A percentile compares a stretch with the other conserved stretches of the same genome.
Evolutionary conservation across 2,329 filamentous ascomycete genomes (phyloP).

Genomic region (Cercospora sp.): DNA sequence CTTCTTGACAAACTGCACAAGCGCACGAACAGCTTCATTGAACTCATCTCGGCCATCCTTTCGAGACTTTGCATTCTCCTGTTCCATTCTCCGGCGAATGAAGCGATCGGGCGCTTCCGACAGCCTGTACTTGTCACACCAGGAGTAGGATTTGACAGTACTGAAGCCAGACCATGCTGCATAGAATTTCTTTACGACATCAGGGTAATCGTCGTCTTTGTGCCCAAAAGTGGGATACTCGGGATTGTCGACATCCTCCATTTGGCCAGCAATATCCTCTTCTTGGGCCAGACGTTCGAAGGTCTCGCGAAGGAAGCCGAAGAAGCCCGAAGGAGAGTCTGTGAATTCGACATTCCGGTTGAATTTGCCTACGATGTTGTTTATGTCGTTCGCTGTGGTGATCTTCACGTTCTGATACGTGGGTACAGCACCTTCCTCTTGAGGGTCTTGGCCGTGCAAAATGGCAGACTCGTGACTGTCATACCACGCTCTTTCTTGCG

Average conservation of each 20-base stretch:
- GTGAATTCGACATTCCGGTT: constrained; percentile 75
- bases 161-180: constrained; percentile 75
- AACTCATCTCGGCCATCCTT: constrained; percentile 84
- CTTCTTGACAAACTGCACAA: constrained; percentile 87
- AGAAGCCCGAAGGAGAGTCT: constrained; percentile 81
- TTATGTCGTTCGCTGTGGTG: constrained; percentile 78
- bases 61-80: constrained; percentile 82
- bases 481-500: constrained; percentile 96
- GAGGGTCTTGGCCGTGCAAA: constrained; percentile 63
- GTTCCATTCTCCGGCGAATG: constrained; percentile 83
- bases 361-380: constrained; percentile 76
- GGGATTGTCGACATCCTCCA: constrained; percentile 60
- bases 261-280: constrained; percentile 72
- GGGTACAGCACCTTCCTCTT: constrained; percentile 53
- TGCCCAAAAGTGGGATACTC: constrained; percentile 82
- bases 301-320: constrained; percentile 70
- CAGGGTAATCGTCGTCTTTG: constrained; percentile 72
- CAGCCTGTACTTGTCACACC: constrained; percentile 81
- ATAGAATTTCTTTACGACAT: constrained; percentile 79
- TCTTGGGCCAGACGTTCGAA: constrained; percentile 81
- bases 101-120: constrained; percentile 85
- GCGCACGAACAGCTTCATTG: constrained; percentile 83
- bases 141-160: constrained; percentile 82
- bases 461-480: constrained; percentile 90
- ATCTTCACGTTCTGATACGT: constrained; percentile 69